A percentile compares a stretch with the other conserved stretches of the same genome.
These are phyloP conservation scores for Cnidoscolus chayamansa DNA, from an alignment of 441 rosid species.

Conservation along the genomic window DNA sequence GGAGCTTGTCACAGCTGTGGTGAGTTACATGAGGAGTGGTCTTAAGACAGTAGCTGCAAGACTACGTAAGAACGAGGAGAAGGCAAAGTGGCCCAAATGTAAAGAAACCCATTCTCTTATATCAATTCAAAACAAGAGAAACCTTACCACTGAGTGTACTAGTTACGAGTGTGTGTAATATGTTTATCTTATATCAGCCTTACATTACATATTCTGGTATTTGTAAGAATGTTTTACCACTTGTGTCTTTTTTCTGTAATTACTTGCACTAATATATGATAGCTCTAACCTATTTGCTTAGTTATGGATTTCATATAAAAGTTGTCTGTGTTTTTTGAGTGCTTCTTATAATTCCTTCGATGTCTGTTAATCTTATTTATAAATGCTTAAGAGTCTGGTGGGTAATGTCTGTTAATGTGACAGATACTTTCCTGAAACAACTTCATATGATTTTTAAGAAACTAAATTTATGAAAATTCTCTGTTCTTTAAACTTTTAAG, in stretches of 20 bases:
- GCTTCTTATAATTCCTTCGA: too few species aligned
- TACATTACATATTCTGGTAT: neutral
- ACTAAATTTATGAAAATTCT: too few species aligned
- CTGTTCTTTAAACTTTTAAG: too few species aligned
- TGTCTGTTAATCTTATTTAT: neutral
- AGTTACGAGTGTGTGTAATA: slow-evolving; percentile 58
- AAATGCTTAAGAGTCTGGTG: neutral
- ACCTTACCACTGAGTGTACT: slow-evolving; percentile 37
- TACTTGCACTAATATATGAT: neutral
- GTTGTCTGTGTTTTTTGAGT: neutral
- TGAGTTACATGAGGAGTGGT: slow-evolving; percentile 59
- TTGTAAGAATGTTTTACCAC: neutral
- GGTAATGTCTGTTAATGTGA: too few species aligned
- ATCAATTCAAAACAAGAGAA: slow-evolving; percentile 51
- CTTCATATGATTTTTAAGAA: too few species aligned
- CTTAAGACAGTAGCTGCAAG: slow-evolving; percentile 51
- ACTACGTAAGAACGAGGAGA: slow-evolving; percentile 51
- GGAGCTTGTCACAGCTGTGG: slow-evolving; percentile 42
- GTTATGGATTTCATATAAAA: neutral
- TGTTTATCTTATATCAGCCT: neutral
- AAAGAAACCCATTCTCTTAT: slow-evolving; percentile 61
- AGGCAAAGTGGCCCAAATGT: slow-evolving; percentile 59
- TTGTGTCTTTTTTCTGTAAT: neutral
- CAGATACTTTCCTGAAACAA: too few species aligned
- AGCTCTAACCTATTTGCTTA: neutral